Conservation (phyloP, 352 stramenopile genomes). For the Bremia lactucae region DNA sequence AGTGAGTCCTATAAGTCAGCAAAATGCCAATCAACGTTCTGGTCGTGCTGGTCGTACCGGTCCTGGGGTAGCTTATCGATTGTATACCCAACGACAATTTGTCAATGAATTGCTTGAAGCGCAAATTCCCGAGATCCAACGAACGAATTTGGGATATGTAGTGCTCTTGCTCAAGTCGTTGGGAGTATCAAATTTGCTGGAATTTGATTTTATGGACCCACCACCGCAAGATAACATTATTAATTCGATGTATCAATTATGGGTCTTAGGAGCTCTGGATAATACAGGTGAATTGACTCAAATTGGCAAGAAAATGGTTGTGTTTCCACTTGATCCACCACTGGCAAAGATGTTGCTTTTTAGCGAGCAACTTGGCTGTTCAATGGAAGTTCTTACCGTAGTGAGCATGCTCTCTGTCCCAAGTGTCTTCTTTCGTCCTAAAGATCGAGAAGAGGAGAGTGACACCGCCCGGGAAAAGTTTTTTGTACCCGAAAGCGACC, state of each 20-base stretch:
- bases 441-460: constrained; percentile 95
- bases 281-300: constrained; percentile 94
- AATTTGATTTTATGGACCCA: constrained; percentile 99
- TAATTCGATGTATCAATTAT: constrained; percentile 98
- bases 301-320: constrained; percentile 95
- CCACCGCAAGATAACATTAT: constrained; percentile 94
- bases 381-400: constrained; percentile 91
- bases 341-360: constrained; percentile 95
- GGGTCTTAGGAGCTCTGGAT: constrained; percentile 95
- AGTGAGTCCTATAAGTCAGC: constrained; percentile 92
- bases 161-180: constrained; percentile 97
- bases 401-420: constrained; percentile 97
- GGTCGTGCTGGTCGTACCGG: constrained; percentile 89
- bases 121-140: constrained; percentile 97
- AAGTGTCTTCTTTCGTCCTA: constrained; percentile 94
- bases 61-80: constrained; percentile 88
- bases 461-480: constrained; percentile 97
- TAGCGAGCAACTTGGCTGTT: constrained; percentile 89
- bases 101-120: constrained; percentile 94
- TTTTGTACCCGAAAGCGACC: constrained; percentile 96
- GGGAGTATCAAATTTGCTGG: constrained; percentile 90
- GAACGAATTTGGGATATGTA: constrained; percentile 96
- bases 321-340: constrained; percentile 96
- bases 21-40: constrained; percentile 95
- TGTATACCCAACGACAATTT: constrained; percentile 97